Evolutionary conservation across 768 basidiomycete genomes (phyloP).

Genomic region (Glaciozyma antarctica): DNA sequence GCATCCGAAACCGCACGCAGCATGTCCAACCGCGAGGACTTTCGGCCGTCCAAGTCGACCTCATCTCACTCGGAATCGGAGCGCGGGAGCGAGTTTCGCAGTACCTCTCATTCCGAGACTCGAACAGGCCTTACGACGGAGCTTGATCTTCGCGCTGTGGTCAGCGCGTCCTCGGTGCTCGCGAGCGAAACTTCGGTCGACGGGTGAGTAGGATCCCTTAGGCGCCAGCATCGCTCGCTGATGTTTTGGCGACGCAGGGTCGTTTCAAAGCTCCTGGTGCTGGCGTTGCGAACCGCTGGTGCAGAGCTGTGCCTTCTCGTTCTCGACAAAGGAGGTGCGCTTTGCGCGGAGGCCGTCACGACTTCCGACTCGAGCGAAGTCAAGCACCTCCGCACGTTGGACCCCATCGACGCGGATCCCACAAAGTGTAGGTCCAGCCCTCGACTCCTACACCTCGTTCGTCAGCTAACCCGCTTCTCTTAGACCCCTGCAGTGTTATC

Average conservation of each 20-base stretch:
- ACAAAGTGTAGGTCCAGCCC: slow-evolving; percentile 1
- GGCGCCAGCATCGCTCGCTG: not conserved
- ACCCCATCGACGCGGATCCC: slow-evolving; percentile 18
- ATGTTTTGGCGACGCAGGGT: not conserved
- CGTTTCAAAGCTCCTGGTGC: slow-evolving; percentile 28
- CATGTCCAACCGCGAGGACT: no score
- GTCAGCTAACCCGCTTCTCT: no score
- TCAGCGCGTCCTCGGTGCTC: slow-evolving; percentile 15
- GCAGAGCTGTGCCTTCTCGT: slow-evolving; percentile 29
- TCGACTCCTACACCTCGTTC: not conserved
- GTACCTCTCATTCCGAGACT: not conserved
- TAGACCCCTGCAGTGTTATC: slow-evolving; percentile 25
- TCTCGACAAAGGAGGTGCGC: slow-evolving; percentile 24
- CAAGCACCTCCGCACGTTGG: slow-evolving; percentile 19
- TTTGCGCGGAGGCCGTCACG: slow-evolving; percentile 23
- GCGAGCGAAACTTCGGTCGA: slow-evolving; percentile 17
- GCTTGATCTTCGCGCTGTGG: slow-evolving; percentile 25
- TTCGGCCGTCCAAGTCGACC: no score
- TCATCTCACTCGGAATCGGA: no score
- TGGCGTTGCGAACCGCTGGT: slow-evolving; percentile 23
- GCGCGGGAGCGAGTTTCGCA: not conserved
- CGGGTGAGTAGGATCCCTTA: slow-evolving; percentile 1
- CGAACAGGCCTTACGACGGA: slow-evolving; percentile 23
- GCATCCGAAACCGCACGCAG: no score
- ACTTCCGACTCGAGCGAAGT: slow-evolving; percentile 12